A percentile compares a stretch with the other conserved stretches of the same genome.
Evolutionary conservation across 2,329 filamentous ascomycete genomes (phyloP).

Genomic region (Coniochaeta pulveracea): DNA sequence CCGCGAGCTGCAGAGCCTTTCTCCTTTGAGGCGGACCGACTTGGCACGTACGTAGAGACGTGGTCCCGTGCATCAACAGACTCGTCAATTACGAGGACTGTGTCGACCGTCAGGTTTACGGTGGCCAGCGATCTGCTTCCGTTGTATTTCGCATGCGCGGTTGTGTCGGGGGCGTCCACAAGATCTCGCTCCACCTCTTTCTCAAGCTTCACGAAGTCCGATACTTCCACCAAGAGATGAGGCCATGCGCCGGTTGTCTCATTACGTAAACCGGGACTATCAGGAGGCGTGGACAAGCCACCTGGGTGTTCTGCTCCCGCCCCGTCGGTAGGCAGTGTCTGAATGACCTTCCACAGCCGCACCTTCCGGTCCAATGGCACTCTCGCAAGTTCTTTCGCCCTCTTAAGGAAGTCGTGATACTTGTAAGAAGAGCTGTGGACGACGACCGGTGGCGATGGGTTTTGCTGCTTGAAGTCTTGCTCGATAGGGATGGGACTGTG

Average conservation of each 20-base stretch:
- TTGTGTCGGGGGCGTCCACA: slow-evolving; percentile 56
- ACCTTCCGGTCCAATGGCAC: slow-evolving; percentile 65
- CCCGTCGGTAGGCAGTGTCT: slow-evolving; percentile 24
- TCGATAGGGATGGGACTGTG: slow-evolving; percentile 44
- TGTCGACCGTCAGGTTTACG: slow-evolving; percentile 58
- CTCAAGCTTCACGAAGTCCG: slow-evolving; percentile 50
- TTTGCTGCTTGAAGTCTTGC: slow-evolving; percentile 48
- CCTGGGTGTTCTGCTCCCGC: slow-evolving; percentile 22
- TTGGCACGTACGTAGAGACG: slow-evolving; percentile 31
- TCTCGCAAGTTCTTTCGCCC: slow-evolving; percentile 56
- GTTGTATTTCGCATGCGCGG: slow-evolving; percentile 65
- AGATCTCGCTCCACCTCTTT: slow-evolving; percentile 53
- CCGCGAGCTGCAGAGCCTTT: slow-evolving; percentile 24
- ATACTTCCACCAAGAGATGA: slow-evolving; percentile 48
- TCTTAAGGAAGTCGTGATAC: slow-evolving; percentile 64
- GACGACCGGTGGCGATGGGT: slow-evolving; percentile 51
- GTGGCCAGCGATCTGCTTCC: slow-evolving; percentile 55
- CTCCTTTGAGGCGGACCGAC: slow-evolving; percentile 22
- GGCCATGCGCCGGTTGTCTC: slow-evolving; percentile 21
- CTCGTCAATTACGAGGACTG: slow-evolving; percentile 78
- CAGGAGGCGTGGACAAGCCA: slow-evolving; percentile 24
- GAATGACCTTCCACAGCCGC: slow-evolving; percentile 59
- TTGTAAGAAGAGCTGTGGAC: slow-evolving; percentile 60
- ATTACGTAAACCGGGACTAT: slow-evolving; percentile 12
- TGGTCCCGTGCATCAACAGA: slow-evolving; percentile 47